Evolutionary conservation across 495 filamentous ascomycete species (phyloP), one percentile per base, ranked within the genome.

Genomic region (Pseudevernia furfuracea): DNA sequence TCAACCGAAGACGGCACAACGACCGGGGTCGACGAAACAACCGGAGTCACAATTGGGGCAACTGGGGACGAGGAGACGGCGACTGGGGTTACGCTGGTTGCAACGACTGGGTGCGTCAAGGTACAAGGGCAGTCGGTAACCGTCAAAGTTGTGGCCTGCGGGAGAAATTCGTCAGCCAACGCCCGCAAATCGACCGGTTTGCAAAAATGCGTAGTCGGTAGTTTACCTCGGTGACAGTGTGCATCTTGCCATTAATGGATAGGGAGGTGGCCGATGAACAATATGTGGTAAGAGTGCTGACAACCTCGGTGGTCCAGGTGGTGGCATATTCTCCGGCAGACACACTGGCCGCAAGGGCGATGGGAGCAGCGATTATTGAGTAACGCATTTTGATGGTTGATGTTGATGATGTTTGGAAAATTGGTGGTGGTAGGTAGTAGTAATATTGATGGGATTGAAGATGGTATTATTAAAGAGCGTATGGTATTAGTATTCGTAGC

Each of bases 221-320:
- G 71, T 76, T 70, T 77, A 84, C 86, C 78, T 85, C 82, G 71
- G 88, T 88, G 76, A 92, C 83, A 73, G 84, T 90, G 86, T 90
- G 89, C 79, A 90, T 94, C 64, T 80, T 75, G 75, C 77, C 78
- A 75, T 81, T 84, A 80, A 86, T 79, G 73, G 82, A 84, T 77
- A 95, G 75, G 68, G 78, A 72, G 71, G 92, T 95, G 70, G 91
- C 75, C 71, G 77, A 79, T 19, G 90, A 88, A 88, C 92, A 96
- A 86, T 81, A 91, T 73, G 91, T 96, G 80, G 87, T 89, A 82
- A 87, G 88, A 55, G 83, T 79, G 60, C 88, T 91, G 71, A 92
- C 84, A 59, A 89, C 79, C 80, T 93, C 87, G 66, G 90, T 96
- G 78, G 83, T 83, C 78, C 83, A 85, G 71, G 67, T 66, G 63